phyloP scores from a whole-genome alignment of 345 rosid species.

The Euphorbia peplus region DNA sequence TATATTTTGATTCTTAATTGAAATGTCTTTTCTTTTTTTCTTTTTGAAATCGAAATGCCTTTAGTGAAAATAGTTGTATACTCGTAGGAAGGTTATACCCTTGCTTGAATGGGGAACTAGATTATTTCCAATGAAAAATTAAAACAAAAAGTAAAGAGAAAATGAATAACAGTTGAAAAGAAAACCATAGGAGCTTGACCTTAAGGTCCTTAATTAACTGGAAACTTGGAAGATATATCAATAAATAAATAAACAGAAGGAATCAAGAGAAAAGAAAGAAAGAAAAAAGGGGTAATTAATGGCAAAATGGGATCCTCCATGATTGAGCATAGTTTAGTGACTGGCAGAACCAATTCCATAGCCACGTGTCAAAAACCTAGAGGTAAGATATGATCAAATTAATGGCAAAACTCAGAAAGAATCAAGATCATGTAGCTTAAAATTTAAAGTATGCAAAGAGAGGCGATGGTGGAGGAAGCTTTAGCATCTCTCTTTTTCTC shows the following conservation, averaged over 20 bases:
- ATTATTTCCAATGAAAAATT: no score
- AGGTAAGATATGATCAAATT: conserved; percentile 3
- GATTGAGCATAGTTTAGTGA: neutral
- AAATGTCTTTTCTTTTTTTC: no score
- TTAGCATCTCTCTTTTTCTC: neutral
- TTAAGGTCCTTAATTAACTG: neutral
- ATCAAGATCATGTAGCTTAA: no score
- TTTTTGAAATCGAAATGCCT: no score
- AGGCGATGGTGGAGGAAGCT: neutral
- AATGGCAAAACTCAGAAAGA: neutral
- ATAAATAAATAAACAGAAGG: neutral
- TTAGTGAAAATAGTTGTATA: no score
- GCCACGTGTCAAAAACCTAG: neutral
- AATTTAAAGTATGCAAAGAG: conserved; percentile 17
- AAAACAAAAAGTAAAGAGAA: no score
- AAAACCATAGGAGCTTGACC: neutral
- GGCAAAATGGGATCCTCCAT: neutral
- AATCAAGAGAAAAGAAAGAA: neutral
- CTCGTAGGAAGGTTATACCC: no score
- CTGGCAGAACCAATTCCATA: conserved; percentile 5
- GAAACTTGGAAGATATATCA: neutral
- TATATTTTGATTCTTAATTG: no score
- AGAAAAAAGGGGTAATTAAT: neutral
- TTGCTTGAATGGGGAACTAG: no score
- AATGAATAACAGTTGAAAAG: no score